Conservation (phyloP, 2,329 filamentous ascomycete genomes). For the Proliferodiscus dingleyae region DNA sequence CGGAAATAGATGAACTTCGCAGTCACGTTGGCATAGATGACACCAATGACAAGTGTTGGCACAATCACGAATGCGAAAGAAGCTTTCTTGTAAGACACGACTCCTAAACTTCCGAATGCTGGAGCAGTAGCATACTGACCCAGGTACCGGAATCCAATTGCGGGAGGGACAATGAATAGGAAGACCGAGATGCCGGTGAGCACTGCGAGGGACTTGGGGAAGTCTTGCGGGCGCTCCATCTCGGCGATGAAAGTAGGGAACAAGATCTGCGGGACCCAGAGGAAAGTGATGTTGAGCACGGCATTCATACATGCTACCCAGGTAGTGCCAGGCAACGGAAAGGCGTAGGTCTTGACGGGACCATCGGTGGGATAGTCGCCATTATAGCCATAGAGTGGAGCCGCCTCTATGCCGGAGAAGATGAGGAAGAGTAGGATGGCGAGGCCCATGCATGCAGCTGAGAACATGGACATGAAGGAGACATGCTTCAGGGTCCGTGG, state of each 20-base stretch:
- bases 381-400: conserved; percentile 41
- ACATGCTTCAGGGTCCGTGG: conserved; percentile 43
- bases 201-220: conserved; percentile 45
- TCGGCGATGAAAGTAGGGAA: conserved; percentile 48
- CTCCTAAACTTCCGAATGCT: conserved; percentile 43
- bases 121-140: conserved; percentile 46
- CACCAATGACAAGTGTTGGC: conserved; percentile 43
- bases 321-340: conserved; percentile 41
- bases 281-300: conserved; percentile 44
- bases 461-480: conserved; percentile 47
- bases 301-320: conserved; percentile 46
- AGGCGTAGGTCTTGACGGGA: conserved; percentile 42
- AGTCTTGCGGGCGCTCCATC: conserved; percentile 45
- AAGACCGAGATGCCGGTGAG: conserved; percentile 40
- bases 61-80: conserved; percentile 48
- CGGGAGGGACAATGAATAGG: conserved; percentile 45
- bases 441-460: conserved; percentile 43
- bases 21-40: conserved; percentile 45
- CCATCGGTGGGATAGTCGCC: conserved; percentile 41
- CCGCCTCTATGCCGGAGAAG: conserved; percentile 42
- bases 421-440: conserved; percentile 46
- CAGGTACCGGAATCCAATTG: conserved; percentile 44
- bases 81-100: conserved; percentile 41
- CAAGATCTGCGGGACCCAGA: conserved; percentile 47
- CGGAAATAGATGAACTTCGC: conserved; percentile 43